phyloP scores from a whole-genome alignment of 345 rosid genomes.

The Kernera saxatilis region DNA sequence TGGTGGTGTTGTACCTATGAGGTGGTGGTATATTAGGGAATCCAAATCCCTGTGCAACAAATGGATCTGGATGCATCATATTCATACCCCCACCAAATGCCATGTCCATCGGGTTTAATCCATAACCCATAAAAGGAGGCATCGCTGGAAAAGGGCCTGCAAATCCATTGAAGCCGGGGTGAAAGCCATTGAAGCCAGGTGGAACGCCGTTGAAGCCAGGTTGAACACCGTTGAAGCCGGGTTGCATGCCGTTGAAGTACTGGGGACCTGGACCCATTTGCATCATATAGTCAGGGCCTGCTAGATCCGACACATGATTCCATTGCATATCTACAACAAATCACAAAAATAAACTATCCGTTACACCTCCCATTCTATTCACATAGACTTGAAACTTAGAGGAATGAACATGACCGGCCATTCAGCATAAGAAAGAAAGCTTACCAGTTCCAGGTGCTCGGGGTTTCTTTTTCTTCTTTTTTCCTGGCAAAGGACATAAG shows the following conservation, averaged over 20 bases:
- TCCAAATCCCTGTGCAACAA: conserved; percentile 32
- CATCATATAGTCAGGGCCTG: conserved; percentile 87
- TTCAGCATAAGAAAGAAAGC: background rate
- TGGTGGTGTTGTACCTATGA: conserved; percentile 19
- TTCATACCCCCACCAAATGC: conserved; percentile 31
- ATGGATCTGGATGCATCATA: conserved; percentile 38
- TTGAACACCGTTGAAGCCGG: conserved; percentile 30
- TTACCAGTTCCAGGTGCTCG: conserved; percentile 22
- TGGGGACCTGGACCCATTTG: conserved; percentile 72
- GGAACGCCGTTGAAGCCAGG: conserved; percentile 37
- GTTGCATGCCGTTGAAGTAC: conserved; percentile 54
- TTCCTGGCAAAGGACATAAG: conserved; percentile 40
- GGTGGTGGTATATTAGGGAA: conserved; percentile 36
- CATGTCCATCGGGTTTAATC: conserved; percentile 31
- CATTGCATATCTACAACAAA: conserved; percentile 60
- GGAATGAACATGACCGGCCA: background rate
- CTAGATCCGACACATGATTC: conserved; percentile 71
- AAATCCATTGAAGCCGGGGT: conserved; percentile 33
- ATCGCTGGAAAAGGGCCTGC: conserved; percentile 31
- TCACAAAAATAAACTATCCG: background rate
- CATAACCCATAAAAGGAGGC: conserved; percentile 33
- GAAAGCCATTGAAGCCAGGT: conserved; percentile 28
- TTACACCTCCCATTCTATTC: background rate
- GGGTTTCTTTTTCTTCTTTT: conserved; percentile 82
- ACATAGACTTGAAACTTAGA: background rate